Base-by-base conservation (phyloP, 1,284 basidiomycete species). In the Melanopsichium pennsylvanicum region DNA sequence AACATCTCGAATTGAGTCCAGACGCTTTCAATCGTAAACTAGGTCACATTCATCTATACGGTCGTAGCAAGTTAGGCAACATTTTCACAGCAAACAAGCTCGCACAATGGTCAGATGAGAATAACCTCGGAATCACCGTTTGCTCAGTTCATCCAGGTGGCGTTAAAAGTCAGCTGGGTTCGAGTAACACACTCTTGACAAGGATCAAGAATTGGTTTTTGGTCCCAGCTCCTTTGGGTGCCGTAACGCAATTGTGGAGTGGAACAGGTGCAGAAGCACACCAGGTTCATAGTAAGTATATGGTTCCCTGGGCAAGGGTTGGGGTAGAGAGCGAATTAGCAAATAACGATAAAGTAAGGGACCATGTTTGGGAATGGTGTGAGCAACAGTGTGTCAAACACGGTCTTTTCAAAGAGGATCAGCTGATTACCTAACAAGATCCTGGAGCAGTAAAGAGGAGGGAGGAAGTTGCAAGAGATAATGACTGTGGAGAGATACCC, bases 241-340 rank as follows among this genome's bases (percentile, higher is more conserved):
- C 70, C 7, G 35, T 73, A 8, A 75, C 75, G 2, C 70, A 66
- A 37, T 50, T 76, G 10, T 75, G 68, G 55, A 72, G 59, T 0
- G 58, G 37, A 2, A 54, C 57, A 0, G 59, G 47, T 2, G 55
- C 67, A 1, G 29, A 50, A 7, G 25, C 13, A 4, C 32, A 46
- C 2, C 32, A 50, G 27, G 59, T 73, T n/a, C 48, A 64, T 18
- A 70, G 61, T 1, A 41, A 31, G 12, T 76, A 72, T 32, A 38
- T 63, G 12, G 56, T 76, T 1, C 75, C 75, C 2, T 76, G 67
- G 58, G 70, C 72, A 10, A 40, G 48, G 3, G 48, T 55, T 0
- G 70, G 72, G 0, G 27, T 25, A 31, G 40, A 55, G 7, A 63
- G 52, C 31, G 38, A 60, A 5, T 34, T 67, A 13, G 75, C 57